A percentile compares a stretch with the other conserved stretches of the same genome.
Conservation (phyloP, 345 rosid genomes). For the Eucalyptus caleyi region DNA sequence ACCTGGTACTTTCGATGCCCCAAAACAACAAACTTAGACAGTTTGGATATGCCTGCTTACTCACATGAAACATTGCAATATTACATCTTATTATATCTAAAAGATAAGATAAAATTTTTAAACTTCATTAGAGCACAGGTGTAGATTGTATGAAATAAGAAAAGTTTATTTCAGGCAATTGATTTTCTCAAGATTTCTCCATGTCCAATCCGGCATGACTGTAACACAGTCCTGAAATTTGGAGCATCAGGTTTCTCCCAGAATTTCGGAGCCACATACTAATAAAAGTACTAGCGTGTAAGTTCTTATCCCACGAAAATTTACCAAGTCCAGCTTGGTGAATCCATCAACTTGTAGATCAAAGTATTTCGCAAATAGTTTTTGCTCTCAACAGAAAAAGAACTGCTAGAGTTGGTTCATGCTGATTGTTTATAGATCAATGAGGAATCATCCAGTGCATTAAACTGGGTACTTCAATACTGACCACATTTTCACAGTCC, state of each 20-base stretch:
- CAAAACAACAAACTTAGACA: not conserved
- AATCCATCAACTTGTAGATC: not conserved
- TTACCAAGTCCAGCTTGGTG: not conserved
- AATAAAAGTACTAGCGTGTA: not conserved
- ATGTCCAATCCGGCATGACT: not conserved
- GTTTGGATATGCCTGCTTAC: not conserved
- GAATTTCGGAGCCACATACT: not conserved
- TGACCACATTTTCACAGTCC: not conserved
- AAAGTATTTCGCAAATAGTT: rapidly evolving
- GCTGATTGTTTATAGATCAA: not conserved
- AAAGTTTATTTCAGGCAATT: not conserved
- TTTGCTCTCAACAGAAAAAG: not conserved
- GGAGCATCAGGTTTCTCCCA: not conserved
- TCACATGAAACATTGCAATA: not conserved
- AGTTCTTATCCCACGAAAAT: not conserved
- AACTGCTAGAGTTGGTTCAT: not conserved
- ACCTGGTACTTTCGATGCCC: rapidly evolving
- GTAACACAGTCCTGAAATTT: not conserved
- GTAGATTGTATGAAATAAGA: not conserved
- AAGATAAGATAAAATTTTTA: not conserved
- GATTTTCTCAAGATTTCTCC: not conserved
- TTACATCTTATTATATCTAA: not conserved
- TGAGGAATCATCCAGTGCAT: not conserved
- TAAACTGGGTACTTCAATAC: not conserved
- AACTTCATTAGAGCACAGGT: not conserved